Base-by-base conservation (phyloP, 768 basidiomycete genomes). In the Rhodotorula babjevae region DNA sequence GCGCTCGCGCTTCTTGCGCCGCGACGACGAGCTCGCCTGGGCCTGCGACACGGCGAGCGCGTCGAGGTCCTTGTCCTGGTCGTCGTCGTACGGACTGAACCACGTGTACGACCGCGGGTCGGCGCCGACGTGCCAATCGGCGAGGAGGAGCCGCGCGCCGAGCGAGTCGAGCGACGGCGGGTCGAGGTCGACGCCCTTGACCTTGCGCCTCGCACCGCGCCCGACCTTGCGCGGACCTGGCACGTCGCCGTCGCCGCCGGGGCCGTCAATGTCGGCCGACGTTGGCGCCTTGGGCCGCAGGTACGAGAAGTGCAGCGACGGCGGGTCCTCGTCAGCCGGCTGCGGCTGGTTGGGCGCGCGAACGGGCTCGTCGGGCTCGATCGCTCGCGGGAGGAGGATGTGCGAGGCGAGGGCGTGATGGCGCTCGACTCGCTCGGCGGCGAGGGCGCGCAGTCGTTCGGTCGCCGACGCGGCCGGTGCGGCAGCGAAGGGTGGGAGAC, bases 61-160 rank as follows among this genome's bases (percentile, higher is more conserved):
- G n/a, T 33, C 33, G 31, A 47, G 61, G 31, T 60, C 65, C 57
- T 71, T 64, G 40, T 72, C 50, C n/a, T 69, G 36, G n/a, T 72
- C 74, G 50, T 27, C 68, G 40, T 42, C 55, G 68, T 76, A 76
- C 44, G 74, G 74, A 63, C 69, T 76, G 27, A n/a, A 33, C 74
- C 74, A 76, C 0, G 52, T 47, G 68, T 76, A 76, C 29, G 58
- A 44, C 23, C 62, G 65, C 8, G 71, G 74, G 29, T 76, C 67
- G 6, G 68, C 49, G 5, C 74, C 74, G 63, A 72, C 58, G 63
- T 72, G 68, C 74, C 74, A 76, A 47, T 76, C 74, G 53, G 65
- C 67, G 27, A 72, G 55, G 14, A 76, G 44, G 27, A 72, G 44
- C 21, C 71, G 50, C 25, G 68, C 53, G 40, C 74, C 74, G 31